Base-by-base conservation (phyloP, 805 yeast genomes). In the Ogataea methylovora region DNA sequence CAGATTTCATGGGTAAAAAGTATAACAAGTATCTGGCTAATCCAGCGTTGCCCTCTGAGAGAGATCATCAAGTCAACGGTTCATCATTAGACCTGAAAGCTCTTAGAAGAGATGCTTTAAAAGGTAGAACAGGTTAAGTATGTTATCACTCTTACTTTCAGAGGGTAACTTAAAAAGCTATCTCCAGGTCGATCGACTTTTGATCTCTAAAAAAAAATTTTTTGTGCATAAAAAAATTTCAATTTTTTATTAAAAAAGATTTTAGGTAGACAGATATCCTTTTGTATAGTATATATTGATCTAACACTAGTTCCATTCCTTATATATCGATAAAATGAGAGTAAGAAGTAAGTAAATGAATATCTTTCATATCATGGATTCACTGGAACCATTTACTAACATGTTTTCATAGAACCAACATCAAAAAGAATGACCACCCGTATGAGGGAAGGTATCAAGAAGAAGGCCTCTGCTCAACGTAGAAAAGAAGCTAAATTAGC, bases 391-490 rank as follows among this genome's bases (percentile, higher is more conserved):
- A 18, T 8, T 18, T 23, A 23, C 25, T 23, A 23, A 23, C n/a
- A 20, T 20, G 6, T 20, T 20, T 20, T 22, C 10, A 15, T 63
- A 69, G 64, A 70, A 59, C 81, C 82, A 43, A 80, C 87, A 26
- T 83, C 94, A 40, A 92, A 90, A 63, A 78, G 97, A 65, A 71
- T 79, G 34, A 74, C 92, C 54, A 90, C 97, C 51, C 86, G 94
- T 60, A 76, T 88, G 84, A 78, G 87, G 54, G 95, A 88, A 60
- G 98, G 98, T 43, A 87, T 92, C 57, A 83, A 85, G 67, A 92
- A 87, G 75, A 92, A 92, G 63, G 88, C 95, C 3, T 74, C 90
- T 27, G 96, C 97, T 7, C 90, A 88, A 49, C 73, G 81, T 44
- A 78, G 94, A 61, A 92, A 92, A 56, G 82, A 84, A 56, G 73